Conservation (phyloP, 2,329 filamentous ascomycete species). For the Exutisphaerella laricina region DNA sequence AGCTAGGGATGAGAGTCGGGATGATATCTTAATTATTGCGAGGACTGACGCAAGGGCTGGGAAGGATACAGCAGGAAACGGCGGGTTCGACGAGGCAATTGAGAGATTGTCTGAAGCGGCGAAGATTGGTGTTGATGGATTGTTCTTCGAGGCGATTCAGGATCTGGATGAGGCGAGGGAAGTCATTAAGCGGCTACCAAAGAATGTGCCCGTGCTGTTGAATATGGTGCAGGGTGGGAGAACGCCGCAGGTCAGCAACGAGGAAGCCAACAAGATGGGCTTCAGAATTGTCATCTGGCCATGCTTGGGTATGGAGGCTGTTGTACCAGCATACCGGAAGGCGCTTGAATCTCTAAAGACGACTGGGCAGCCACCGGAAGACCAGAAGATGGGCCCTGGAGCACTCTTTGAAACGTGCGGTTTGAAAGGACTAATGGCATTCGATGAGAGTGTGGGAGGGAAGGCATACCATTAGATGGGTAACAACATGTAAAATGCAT, state of each 20-base stretch:
- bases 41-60: slow-evolving; percentile 56
- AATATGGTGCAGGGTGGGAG: slow-evolving; percentile 55
- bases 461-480: slow-evolving; percentile 27
- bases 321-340: slow-evolving; percentile 28
- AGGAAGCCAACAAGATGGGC: slow-evolving; percentile 51
- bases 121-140: slow-evolving; percentile 54
- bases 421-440: slow-evolving; percentile 46
- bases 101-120: slow-evolving; percentile 47
- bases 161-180: slow-evolving; percentile 47
- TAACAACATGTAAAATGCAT: too few relatives aligned
- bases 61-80: slow-evolving; percentile 28
- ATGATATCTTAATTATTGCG: slow-evolving; percentile 60
- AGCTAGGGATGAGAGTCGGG: slow-evolving; percentile 44
- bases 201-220: slow-evolving; percentile 49
- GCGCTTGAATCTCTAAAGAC: slow-evolving; percentile 31
- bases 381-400: slow-evolving; percentile 39
- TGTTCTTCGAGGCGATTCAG: slow-evolving; percentile 55
- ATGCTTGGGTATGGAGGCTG: slow-evolving; percentile 46
- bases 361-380: slow-evolving; percentile 36
- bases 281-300: slow-evolving; percentile 57
- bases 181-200: slow-evolving; percentile 45
- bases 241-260: slow-evolving; percentile 49
- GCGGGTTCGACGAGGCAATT: slow-evolving; percentile 54
- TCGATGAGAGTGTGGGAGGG: slow-evolving; percentile 46
- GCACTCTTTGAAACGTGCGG: slow-evolving; percentile 51